Evolutionary conservation across 2,329 filamentous ascomycete species (phyloP), one percentile per base, ranked within the genome.

Genomic region (Raffaelea arxii): DNA sequence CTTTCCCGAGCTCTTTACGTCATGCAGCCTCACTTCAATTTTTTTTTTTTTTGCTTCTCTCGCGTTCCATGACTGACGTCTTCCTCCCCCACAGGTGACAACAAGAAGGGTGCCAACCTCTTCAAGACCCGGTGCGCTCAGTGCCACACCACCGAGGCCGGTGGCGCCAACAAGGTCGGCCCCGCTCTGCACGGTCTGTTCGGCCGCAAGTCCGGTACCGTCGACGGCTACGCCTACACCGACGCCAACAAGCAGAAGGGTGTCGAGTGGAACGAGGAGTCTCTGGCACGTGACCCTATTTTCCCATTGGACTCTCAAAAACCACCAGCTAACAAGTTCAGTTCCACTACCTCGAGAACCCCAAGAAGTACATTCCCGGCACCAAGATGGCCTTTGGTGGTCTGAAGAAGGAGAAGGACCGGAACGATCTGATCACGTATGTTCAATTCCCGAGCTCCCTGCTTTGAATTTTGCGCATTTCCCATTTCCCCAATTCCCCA

Each of bases 331-430:
- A 49, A 60, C 51, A 7, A 3, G 11, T 16, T 30, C 60, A 90
- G 86, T 97, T 95, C 74, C 79, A 83, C 58, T 98, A 98, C 83
- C 90, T 98, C 64, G 92, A 98, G 82, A 97, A 97, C 85, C 92
- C 92, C 75, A 98, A 98, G 85, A 97, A 97, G 81, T 98, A 90
- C 82, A 96, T 98, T 57, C 92, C 92, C 59, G 92, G 92, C 60
- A 98, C 92, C 76, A 98, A 97, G 88, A 98, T 98, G 92, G 92
- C 92, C 62, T 98, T 97, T 68, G 92, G 92, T 75, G 92, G 92
- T 70, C 81, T 98, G 66, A 98, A 98, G 90, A 98, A 98, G 87
- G 80, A 82, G 66, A 97, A 97, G 86, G 92, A 97, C 77, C 82
- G 92, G 70, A 95, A 97, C 70, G 91, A 98, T 72, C 78, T 98